Evolutionary conservation across 2,329 filamentous ascomycete genomes (phyloP).

Genomic region (Verticillium zaregamsianum): DNA sequence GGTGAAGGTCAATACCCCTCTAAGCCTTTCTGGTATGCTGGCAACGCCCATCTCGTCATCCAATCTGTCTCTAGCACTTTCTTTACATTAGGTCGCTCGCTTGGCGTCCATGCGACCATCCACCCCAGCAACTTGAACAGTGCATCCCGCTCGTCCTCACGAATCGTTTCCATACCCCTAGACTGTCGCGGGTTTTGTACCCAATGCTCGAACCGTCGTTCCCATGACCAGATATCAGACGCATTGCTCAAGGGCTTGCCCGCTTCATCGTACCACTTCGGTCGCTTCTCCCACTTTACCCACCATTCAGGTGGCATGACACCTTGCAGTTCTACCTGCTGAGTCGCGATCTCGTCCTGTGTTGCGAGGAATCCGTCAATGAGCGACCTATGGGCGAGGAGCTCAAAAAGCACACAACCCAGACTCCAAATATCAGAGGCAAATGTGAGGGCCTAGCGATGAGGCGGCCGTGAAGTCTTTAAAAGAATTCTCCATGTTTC

Average conservation of each 20-base stretch:
- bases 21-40: slow-evolving; percentile 8
- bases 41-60: slow-evolving; percentile 14
- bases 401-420: slow-evolving; percentile 22
- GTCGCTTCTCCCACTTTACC: slow-evolving; percentile 18
- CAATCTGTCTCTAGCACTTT: slow-evolving; percentile 9
- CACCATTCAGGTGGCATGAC: slow-evolving; percentile 23
- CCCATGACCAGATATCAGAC: slow-evolving; percentile 13
- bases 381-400: slow-evolving; percentile 20
- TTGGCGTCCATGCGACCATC: slow-evolving; percentile 15
- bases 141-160: slow-evolving; percentile 11
- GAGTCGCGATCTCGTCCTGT: slow-evolving; percentile 21
- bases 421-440: slow-evolving; percentile 26
- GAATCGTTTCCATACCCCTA: slow-evolving; percentile 6
- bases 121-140: slow-evolving; percentile 15
- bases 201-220: slow-evolving; percentile 14
- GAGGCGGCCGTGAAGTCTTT: no score
- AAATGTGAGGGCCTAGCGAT: slow-evolving; percentile 23
- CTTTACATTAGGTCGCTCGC: slow-evolving; percentile 8
- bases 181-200: slow-evolving; percentile 11
- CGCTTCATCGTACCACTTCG: slow-evolving; percentile 7
- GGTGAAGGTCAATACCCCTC: not conserved
- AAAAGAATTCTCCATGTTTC: no score
- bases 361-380: slow-evolving; percentile 23
- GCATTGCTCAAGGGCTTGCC: slow-evolving; percentile 8
- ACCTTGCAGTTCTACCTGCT: slow-evolving; percentile 26